Percentiles rank a stretch among this genome's conserved stretches.
Evolutionary conservation across 495 filamentous ascomycete species (phyloP).

Genomic region (Sordaria brevicollis): DNA sequence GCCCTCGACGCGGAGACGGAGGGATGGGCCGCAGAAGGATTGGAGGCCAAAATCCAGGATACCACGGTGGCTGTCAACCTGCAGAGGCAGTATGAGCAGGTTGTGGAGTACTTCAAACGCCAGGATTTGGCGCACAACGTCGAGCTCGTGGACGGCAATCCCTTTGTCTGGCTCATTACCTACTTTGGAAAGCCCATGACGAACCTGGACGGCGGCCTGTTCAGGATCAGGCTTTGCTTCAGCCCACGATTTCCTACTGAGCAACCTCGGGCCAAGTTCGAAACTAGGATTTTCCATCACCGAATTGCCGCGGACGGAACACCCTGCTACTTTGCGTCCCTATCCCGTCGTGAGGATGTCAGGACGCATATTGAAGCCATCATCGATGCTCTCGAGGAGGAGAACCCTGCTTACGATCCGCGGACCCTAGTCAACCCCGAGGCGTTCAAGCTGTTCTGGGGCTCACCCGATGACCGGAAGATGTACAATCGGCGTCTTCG

Average conservation of each 20-base stretch:
- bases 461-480: slow-evolving; percentile 63
- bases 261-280: slow-evolving; percentile 74
- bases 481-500: slow-evolving; percentile 75
- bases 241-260: slow-evolving; percentile 88
- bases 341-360: slow-evolving; percentile 60
- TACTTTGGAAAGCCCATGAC: slow-evolving; percentile 93
- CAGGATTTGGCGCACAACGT: slow-evolving; percentile 62
- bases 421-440: slow-evolving; percentile 80
- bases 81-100: slow-evolving; percentile 74
- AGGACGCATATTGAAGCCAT: slow-evolving; percentile 79
- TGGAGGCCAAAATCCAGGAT: slow-evolving; percentile 52
- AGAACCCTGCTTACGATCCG: slow-evolving; percentile 80
- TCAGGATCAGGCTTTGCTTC: slow-evolving; percentile 68
- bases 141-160: slow-evolving; percentile 60
- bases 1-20: slow-evolving; percentile 62
- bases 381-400: slow-evolving; percentile 74
- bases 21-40: slow-evolving; percentile 61
- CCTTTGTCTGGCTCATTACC: slow-evolving; percentile 55
- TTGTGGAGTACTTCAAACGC: slow-evolving; percentile 59
- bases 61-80: slow-evolving; percentile 69
- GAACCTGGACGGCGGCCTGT: slow-evolving; percentile 83
- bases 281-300: slow-evolving; percentile 78
- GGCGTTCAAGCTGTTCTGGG: slow-evolving; percentile 84
- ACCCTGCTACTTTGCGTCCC: slow-evolving; percentile 67
- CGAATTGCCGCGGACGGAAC: slow-evolving; percentile 70